Percentiles rank a stretch among this genome's conserved stretches.
phyloP scores from a whole-genome alignment of 2,329 filamentous ascomycete genomes.

The Talaromyces verruculosus region DNA sequence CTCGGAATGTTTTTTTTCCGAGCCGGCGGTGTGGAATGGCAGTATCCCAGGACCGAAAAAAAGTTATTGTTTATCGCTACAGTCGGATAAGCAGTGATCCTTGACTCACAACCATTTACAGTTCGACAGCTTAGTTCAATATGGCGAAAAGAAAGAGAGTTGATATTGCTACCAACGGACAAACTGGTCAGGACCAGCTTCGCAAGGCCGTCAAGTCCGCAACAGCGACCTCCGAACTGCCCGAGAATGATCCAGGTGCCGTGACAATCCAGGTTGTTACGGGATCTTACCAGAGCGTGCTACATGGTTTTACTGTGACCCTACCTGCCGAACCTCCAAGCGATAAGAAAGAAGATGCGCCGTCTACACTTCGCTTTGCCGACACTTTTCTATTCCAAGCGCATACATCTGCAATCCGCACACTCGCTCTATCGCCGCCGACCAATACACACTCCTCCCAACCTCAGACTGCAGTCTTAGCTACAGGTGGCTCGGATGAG shows the following conservation, averaged over 20 bases:
- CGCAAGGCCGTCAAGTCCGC: slow-evolving; percentile 39
- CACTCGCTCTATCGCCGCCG: slow-evolving; percentile 78
- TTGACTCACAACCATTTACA: neutral
- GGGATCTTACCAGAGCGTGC: slow-evolving; percentile 88
- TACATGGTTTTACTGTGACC: slow-evolving; percentile 85
- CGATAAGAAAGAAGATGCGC: slow-evolving; percentile 22
- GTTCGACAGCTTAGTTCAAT: neutral
- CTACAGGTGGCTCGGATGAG: slow-evolving; percentile 89
- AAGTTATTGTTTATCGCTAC: slow-evolving; percentile 11
- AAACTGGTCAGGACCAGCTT: slow-evolving; percentile 26
- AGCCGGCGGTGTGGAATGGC: slow-evolving; percentile 19
- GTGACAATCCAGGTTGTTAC: slow-evolving; percentile 82
- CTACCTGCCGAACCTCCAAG: slow-evolving; percentile 42
- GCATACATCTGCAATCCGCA: slow-evolving; percentile 85
- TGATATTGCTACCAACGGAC: slow-evolving; percentile 31
- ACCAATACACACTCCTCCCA: slow-evolving; percentile 56
- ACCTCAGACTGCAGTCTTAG: slow-evolving; percentile 82
- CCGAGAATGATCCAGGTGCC: slow-evolving; percentile 32
- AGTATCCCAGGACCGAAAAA: slow-evolving; percentile 15
- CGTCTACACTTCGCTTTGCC: slow-evolving; percentile 63
- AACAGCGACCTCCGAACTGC: slow-evolving; percentile 25
- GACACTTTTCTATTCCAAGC: slow-evolving; percentile 97
- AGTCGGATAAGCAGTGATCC: neutral
- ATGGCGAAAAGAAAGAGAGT: slow-evolving; percentile 51
- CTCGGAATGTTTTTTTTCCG: neutral